Evolutionary conservation across 2,329 filamentous ascomycete species (phyloP).

Genomic region (Cylindrodendrum hubeiense): DNA sequence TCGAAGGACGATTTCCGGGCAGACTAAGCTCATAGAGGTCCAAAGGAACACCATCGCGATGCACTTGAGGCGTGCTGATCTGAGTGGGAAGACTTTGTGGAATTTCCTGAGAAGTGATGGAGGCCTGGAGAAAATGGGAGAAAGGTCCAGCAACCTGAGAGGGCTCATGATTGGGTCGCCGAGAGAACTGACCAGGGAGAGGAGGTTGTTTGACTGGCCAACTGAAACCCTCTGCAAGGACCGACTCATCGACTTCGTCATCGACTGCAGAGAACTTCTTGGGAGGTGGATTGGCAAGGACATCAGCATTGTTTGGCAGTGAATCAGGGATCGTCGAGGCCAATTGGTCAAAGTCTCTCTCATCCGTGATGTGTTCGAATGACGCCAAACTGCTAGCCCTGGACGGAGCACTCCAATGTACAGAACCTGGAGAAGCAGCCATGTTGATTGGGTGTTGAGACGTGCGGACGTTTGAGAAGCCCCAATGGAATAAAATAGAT

Average conservation of each 20-base stretch:
- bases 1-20: not conserved
- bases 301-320: conserved; percentile 1
- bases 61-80: not conserved
- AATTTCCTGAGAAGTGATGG: not conserved
- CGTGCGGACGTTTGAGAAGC: too few relatives aligned
- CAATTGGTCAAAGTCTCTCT: conserved; percentile 24
- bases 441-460: conserved; percentile 3
- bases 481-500: not conserved
- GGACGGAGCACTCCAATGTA: not conserved
- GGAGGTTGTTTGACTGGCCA: conserved; percentile 34
- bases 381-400: conserved; percentile 22
- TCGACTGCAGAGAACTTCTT: conserved; percentile 28
- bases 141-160: not conserved
- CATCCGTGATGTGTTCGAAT: conserved; percentile 19
- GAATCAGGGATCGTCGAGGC: conserved; percentile 27
- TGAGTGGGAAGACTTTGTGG: not conserved
- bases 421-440: conserved; percentile 11
- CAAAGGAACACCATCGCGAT: conserved; percentile 18
- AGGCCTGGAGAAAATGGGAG: conserved; percentile 3
- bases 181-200: conserved; percentile 40
- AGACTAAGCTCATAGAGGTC: conserved; percentile 36
- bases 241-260: conserved; percentile 38
- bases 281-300: not conserved
- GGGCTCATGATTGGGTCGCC: conserved; percentile 26
- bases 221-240: conserved; percentile 39